Base-by-base conservation (phyloP, 768 basidiomycete species). In the Lactarius akahatsu region DNA sequence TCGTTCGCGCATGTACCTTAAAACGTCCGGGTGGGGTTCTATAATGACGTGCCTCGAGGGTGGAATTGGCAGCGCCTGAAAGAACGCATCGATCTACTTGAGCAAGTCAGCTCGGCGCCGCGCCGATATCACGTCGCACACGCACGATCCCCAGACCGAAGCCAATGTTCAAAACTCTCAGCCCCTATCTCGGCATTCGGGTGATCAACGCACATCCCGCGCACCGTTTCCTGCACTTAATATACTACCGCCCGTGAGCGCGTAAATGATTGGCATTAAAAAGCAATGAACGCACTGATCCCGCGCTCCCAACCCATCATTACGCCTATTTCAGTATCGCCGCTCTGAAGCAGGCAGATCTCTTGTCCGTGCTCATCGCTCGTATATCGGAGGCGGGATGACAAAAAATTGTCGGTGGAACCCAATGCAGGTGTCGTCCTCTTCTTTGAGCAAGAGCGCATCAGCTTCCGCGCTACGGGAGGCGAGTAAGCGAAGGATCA, bases 241-340 rank as follows among this genome's bases (percentile, higher is more conserved):
- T 32, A 69, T 69, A 68, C 71, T 74, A 66, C 71, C 69, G 61
- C 70, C 70, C 68, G 72, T 72, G 52, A 76, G 64, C 69, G 13
- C 28, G 47, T 9, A 30, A 26, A 58, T 13, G 6, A 34, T 23
- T 57, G 28, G 61, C 2, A n/a, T 26, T 36, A 30, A 15, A 61
- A 32, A 56, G 30, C 3, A 16, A 11, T 20, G 40, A 30, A 77
- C 79, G 74, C 71, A 88, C 86, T 98, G 72, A 98, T 92, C 9
- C 78, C 82, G 55, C 78, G 77, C 76, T 99, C 97, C 97, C 97
- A 99, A 1, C 95, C 94, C 97, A 99, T 99, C 97, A 99, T 99
- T 6, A 99, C 96, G 15, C 94, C 94, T n/a, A 96, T 85, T 66
- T 94, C 90, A 69, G 89, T 88, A 8, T 77, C 80, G 34, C 86